These are phyloP conservation scores for Huntiella bhutanensis DNA, from an alignment of 2,329 filamentous ascomycete genomes.

Conservation along the genomic window DNA sequence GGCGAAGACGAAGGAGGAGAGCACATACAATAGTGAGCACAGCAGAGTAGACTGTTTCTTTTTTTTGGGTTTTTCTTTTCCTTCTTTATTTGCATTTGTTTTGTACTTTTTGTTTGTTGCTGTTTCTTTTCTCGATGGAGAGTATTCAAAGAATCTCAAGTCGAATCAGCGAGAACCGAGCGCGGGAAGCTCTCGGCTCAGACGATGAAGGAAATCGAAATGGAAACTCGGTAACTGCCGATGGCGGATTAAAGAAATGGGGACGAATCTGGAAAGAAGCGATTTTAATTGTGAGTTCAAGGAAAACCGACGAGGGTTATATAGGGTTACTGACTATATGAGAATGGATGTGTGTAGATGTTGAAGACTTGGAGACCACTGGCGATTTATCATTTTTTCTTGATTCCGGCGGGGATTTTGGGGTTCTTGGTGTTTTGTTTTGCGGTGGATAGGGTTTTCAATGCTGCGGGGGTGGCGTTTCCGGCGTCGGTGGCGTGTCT, in stretches of 20 bases:
- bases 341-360: neutral
- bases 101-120: neutral
- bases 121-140: neutral
- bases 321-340: no score
- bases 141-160: no score
- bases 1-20: no score
- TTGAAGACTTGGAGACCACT: conserved; percentile 2
- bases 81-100: neutral
- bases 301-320: no score
- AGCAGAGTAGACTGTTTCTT: neutral
- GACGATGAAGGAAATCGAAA: no score
- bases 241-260: no score
- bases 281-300: no score
- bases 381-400: conserved; percentile 26
- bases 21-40: no score
- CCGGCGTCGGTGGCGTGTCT: conserved; percentile 41
- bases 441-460: conserved; percentile 25
- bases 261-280: no score
- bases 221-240: no score
- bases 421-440: conserved; percentile 25
- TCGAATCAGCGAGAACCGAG: no score
- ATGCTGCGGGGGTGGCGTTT: conserved; percentile 31
- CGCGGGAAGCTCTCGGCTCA: no score
- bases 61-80: neutral
- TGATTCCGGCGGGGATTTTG: conserved; percentile 27